Evolutionary conservation across 768 basidiomycete species (phyloP).

Genomic region (Roridomyces roridus): DNA sequence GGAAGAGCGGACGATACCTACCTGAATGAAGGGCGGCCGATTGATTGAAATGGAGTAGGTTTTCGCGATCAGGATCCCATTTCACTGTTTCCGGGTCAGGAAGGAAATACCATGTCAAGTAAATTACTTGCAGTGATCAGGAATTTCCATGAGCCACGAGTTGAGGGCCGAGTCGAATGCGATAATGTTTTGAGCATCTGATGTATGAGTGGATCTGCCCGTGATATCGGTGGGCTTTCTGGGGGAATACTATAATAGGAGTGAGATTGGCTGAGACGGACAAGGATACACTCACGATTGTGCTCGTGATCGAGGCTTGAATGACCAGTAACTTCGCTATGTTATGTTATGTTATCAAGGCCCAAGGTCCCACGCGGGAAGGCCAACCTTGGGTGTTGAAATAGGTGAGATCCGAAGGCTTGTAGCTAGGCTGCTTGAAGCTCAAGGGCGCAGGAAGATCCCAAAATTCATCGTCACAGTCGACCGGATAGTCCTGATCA

Average conservation of each 20-base stretch:
- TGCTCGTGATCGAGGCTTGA: conserved; percentile 62
- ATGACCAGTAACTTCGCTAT: conserved; percentile 69
- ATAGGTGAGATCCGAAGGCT: conserved; percentile 59
- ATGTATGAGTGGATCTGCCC: conserved; percentile 54
- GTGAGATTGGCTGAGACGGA: not conserved
- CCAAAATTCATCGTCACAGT: conserved; percentile 79
- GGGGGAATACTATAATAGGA: conserved; percentile 67
- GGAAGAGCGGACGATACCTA: not conserved
- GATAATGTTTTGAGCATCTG: conserved; percentile 70
- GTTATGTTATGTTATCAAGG: too few species aligned
- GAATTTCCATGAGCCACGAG: conserved; percentile 76
- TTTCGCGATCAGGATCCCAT: conserved; percentile 48
- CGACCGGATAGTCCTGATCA: conserved; percentile 69
- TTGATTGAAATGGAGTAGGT: conserved; percentile 56
- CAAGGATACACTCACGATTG: conserved; percentile 49
- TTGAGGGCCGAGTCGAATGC: conserved; percentile 81
- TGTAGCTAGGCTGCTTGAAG: conserved; percentile 68
- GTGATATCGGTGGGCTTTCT: conserved; percentile 64
- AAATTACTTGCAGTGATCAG: conserved; percentile 51
- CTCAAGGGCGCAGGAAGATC: conserved; percentile 60
- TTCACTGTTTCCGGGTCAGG: conserved; percentile 48
- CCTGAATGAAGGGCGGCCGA: conserved; percentile 59
- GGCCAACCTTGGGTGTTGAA: conserved; percentile 62
- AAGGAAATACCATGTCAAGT: conserved; percentile 59
- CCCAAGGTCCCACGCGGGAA: too few species aligned